Evolutionary conservation across 1,139 yeast species (phyloP), one percentile per base, ranked within the genome.

Genomic region (Zygosaccharomyces pseudobailii): DNA sequence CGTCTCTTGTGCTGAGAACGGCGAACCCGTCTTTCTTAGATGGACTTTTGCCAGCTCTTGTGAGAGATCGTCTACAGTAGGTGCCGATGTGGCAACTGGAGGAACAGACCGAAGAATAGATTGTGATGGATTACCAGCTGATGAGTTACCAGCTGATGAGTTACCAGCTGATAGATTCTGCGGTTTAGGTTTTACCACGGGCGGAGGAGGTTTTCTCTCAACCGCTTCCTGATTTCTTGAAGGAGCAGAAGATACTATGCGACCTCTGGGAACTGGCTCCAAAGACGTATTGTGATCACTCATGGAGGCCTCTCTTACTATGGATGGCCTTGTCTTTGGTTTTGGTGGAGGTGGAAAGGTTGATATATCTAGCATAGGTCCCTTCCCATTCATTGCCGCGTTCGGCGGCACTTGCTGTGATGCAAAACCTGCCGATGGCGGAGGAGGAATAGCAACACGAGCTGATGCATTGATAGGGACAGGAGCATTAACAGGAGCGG

Each of bases 171-270:
- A 40, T 34, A 58, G 24, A 32, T 40, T 48, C 20, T 47, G 49
- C 4, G 63, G 64, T 39, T 61, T 64, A 9, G 66, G 61, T 40
- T 61, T 58, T 1, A 60, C 43, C 10, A 48, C 49, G 2, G 17
- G 17, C 4, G 65, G 65, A 17, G 62, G 58, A 7, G 58, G 48
- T 10, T 49, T 48, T 32, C 47, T 51, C 21, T 6, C 33, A 7
- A 6, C 17, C 4, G 13, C 13, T 30, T 30, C 33, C 37, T 43
- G 24, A n/a, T 30, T 30, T 27, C 17, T 45, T 20, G 42, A 36
- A 27, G 46, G 40, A 22, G 34, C 8, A 6, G 43, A 30, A 19
- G 31, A 20, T 13, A 32, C 36, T 33, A 22, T 36, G 8, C 37
- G 36, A 13, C 40, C 35, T n/a, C 33, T 21, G 13, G 32, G 19